Evolutionary conservation across 768 basidiomycete species (phyloP).

Genomic region (Ephemerocybe angulata): DNA sequence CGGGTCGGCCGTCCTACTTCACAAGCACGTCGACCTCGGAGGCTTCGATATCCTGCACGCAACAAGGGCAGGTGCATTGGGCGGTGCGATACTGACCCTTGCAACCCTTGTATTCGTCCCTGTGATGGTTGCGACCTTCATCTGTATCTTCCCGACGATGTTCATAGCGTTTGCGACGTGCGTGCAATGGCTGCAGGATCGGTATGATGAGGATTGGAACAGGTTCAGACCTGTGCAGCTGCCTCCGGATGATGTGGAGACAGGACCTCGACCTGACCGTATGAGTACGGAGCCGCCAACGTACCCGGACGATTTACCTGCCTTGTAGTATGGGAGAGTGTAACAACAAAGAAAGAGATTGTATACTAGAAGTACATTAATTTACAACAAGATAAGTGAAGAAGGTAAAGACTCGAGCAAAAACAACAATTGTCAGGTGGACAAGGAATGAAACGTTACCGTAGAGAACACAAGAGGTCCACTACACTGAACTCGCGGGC

Average conservation of each 20-base stretch:
- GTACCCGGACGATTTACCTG: not conserved
- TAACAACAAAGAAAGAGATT: not conserved
- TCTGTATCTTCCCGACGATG: not conserved
- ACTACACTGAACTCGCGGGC: no score
- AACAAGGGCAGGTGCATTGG: not conserved
- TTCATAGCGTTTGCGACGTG: not conserved
- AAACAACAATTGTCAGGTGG: not conserved
- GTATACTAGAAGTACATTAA: not conserved
- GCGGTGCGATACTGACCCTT: not conserved
- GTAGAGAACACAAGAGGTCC: not conserved
- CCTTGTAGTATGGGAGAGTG: not conserved
- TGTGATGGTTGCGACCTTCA: not conserved
- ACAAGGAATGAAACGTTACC: not conserved
- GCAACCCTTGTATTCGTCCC: not conserved
- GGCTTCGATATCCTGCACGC: conserved; percentile 21
- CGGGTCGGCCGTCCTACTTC: conserved; percentile 16
- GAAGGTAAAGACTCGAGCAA: not conserved
- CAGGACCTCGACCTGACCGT: no score
- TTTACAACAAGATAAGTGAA: not conserved
- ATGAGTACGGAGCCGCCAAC: no score
- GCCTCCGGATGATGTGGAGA: not conserved
- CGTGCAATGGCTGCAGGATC: not conserved
- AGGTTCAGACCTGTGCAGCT: not conserved
- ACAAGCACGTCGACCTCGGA: conserved; percentile 16
- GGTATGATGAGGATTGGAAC: not conserved